Evolutionary conservation across 2,329 filamentous ascomycete genomes (phyloP), one percentile per base, ranked within the genome.

Genomic region (Colletotrichum abscissum): DNA sequence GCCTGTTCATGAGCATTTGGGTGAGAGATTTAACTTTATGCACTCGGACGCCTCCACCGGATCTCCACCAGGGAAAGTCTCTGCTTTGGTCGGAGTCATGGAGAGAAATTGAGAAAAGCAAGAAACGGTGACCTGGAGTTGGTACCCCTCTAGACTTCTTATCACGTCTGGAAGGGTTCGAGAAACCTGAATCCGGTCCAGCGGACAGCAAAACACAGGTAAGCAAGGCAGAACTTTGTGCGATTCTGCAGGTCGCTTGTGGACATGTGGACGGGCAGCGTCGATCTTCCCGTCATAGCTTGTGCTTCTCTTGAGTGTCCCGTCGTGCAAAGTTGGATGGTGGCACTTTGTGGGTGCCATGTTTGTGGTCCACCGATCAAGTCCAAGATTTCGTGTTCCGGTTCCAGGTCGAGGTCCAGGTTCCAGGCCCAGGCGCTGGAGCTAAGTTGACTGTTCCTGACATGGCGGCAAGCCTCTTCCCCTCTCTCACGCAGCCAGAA

Each of bases 21-120:
- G 70, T 70, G 70, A 73, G 70, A 70, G 42, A 73, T 73, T 73
- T 65, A 60, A 62, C 55, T 65, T 73, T 70, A 64, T 70, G 67
- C 70, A 62, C 56, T 24, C 55, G 62, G 60, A n/a, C 33, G 14
- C 70, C 67, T 73, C 70, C 70, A 65, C 70, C 67, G 55, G 67
- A 73, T 62, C 70, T 73, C 70, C 70, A 73, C 70, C 42, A 28
- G 55, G 60, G 12, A 56, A 64, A 38, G 46, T 35, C 6, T 56
- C 9, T 57, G 63, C 19, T 42, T 42, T 28, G 46, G 3, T 33
- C 30, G 65, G 16, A 35, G 42, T 14, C 35, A 46, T 46, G 24
- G 42, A 49, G 42, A 49, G 19, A 60, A 24, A 16, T 62, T 5
- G 16, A 46, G 35, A 62, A 38, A 5, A 8, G 11, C n/a, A 42